Percentiles rank a stretch among this genome's conserved stretches.
These are phyloP conservation scores for Cyberlindnera euphorbiae DNA, from an alignment of 805 yeast species.

Conservation along the genomic window DNA sequence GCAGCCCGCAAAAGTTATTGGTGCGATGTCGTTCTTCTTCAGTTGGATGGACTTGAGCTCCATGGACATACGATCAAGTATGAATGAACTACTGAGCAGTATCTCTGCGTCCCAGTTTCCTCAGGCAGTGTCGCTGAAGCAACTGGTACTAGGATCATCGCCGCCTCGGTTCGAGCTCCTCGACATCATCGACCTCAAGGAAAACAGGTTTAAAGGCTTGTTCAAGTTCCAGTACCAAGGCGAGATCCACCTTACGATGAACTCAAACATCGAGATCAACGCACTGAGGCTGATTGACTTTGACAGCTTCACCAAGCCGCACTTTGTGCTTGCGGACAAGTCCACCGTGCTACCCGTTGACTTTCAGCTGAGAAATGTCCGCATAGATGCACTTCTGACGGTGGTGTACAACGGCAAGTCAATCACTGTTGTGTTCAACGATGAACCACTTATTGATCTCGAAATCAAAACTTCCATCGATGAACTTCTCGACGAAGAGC, in stretches of 20 bases:
- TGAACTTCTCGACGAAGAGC: slow-evolving; percentile 24
- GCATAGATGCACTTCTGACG: slow-evolving; percentile 20
- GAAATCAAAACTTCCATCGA: slow-evolving; percentile 24
- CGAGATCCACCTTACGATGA: slow-evolving; percentile 14
- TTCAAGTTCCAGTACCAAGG: slow-evolving; percentile 25
- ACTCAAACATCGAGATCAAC: slow-evolving; percentile 24
- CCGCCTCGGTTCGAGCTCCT: slow-evolving; percentile 21
- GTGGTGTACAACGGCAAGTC: slow-evolving; percentile 19
- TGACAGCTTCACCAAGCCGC: slow-evolving; percentile 25
- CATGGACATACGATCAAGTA: slow-evolving; percentile 20
- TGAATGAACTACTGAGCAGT: slow-evolving; percentile 20
- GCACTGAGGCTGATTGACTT: slow-evolving; percentile 22
- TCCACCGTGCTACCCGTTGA: slow-evolving; percentile 26
- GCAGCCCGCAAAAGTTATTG: too few species aligned
- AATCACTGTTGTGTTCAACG: slow-evolving; percentile 24
- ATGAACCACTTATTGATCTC: slow-evolving; percentile 23
- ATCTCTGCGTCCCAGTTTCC: slow-evolving; percentile 18
- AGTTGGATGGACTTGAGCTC: slow-evolving; percentile 21
- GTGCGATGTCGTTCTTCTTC: slow-evolving; percentile 22
- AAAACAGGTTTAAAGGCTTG: slow-evolving; percentile 20
- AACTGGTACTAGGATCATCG: slow-evolving; percentile 12
- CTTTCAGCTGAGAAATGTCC: slow-evolving; percentile 15
- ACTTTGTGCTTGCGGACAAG: slow-evolving; percentile 20
- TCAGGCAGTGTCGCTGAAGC: slow-evolving; percentile 14
- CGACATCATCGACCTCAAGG: slow-evolving; percentile 20